Conservation (phyloP, 2,329 filamentous ascomycete species). For the Ophiostoma sp. region DNA sequence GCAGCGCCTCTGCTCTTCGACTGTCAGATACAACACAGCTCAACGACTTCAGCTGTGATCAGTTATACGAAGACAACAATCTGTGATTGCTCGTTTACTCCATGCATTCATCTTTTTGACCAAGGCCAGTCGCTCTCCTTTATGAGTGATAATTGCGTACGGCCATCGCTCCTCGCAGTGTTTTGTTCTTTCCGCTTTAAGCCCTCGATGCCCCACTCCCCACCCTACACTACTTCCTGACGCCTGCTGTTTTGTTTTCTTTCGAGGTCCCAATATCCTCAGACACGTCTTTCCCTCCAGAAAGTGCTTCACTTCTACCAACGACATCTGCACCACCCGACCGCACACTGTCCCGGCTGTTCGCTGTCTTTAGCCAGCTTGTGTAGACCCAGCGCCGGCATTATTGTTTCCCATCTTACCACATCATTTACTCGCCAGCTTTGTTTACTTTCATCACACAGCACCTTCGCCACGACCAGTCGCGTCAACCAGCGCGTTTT, state of each 20-base stretch:
- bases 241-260: slow-evolving; percentile 22
- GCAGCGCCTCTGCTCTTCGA: neutral
- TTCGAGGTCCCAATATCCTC: slow-evolving; percentile 1
- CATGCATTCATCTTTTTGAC: too few relatives aligned
- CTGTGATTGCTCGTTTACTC: too few relatives aligned
- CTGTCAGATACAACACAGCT: too few relatives aligned
- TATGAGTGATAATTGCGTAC: neutral
- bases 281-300: slow-evolving; percentile 20
- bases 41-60: neutral
- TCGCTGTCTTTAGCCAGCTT: neutral
- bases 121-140: neutral
- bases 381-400: neutral
- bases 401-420: slow-evolving; percentile 2
- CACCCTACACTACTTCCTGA: slow-evolving; percentile 15
- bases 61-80: too few relatives aligned
- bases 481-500: slow-evolving; percentile 17
- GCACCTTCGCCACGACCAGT: neutral
- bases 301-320: slow-evolving; percentile 14
- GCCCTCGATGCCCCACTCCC: slow-evolving; percentile 15
- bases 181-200: slow-evolving; percentile 22
- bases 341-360: neutral
- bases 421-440: slow-evolving; percentile 16
- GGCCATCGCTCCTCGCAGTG: neutral
- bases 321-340: neutral
- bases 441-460: slow-evolving; percentile 23